phyloP scores from a whole-genome alignment of 2,329 filamentous ascomycete species.

The Calonectria naviculata region DNA sequence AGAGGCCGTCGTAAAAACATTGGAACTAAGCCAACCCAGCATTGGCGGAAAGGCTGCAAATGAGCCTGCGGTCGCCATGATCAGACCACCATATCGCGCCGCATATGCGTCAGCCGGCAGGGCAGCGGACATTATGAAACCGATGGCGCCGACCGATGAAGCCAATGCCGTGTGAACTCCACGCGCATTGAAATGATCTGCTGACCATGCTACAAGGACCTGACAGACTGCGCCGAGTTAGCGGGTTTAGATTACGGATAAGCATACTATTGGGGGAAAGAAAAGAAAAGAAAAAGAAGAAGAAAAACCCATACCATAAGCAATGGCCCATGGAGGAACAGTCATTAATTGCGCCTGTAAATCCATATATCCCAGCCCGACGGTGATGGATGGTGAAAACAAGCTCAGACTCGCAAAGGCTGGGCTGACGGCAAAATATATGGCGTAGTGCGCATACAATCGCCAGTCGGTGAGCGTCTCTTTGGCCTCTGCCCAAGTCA shows the following conservation, averaged over 20 bases:
- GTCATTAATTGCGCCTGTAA: slow-evolving; percentile 74
- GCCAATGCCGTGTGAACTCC: slow-evolving; percentile 56
- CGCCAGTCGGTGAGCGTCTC: slow-evolving; percentile 74
- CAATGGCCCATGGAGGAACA: slow-evolving; percentile 72
- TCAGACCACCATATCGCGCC: slow-evolving; percentile 75
- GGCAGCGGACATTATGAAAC: slow-evolving; percentile 71
- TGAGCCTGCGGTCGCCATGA: slow-evolving; percentile 73
- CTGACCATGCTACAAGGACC: slow-evolving; percentile 64
- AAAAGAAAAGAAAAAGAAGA: too few relatives aligned
- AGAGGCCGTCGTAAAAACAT: slow-evolving; percentile 72
- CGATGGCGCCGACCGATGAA: slow-evolving; percentile 56
- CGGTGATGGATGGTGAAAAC: slow-evolving; percentile 71
- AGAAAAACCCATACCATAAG: slow-evolving; percentile 65
- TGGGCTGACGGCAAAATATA: slow-evolving; percentile 62
- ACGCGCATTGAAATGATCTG: slow-evolving; percentile 70
- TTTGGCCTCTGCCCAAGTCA: slow-evolving; percentile 76
- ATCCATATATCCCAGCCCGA: slow-evolving; percentile 61
- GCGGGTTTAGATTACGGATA: neutral
- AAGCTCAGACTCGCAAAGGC: slow-evolving; percentile 70
- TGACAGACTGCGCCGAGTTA: slow-evolving; percentile 48
- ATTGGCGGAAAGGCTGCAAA: slow-evolving; percentile 78
- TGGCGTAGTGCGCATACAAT: slow-evolving; percentile 74
- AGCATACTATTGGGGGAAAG: neutral
- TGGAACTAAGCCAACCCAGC: slow-evolving; percentile 77
- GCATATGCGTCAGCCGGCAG: slow-evolving; percentile 70